Conservation (phyloP, 768 basidiomycete genomes). For the Amanita subjunquillea region DNA sequence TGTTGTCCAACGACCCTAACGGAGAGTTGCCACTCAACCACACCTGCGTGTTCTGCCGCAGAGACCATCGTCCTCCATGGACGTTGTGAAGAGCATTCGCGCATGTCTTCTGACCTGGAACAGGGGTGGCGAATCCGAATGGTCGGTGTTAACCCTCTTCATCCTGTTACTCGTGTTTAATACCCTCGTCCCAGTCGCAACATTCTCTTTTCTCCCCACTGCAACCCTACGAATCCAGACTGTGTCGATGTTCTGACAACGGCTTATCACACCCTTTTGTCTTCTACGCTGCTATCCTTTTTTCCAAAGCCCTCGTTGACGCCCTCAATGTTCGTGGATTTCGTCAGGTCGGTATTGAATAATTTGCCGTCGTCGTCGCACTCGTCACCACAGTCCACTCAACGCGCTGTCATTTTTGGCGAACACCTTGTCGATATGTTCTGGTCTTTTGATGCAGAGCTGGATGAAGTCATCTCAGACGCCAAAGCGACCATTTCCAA, state of each 20-base stretch:
- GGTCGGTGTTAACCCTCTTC: constrained; percentile 29
- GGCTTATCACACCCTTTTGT: constrained; percentile 59
- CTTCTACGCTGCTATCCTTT: constrained; percentile 49
- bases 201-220: constrained; percentile 50
- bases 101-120: constrained; percentile 43
- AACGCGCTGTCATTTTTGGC: constrained; percentile 39
- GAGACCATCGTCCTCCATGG: constrained; percentile 28
- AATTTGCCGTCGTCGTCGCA: constrained; percentile 65
- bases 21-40: constrained; percentile 7
- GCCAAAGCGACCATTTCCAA: constrained; percentile 31
- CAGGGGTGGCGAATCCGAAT: constrained; percentile 51
- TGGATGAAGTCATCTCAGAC: constrained; percentile 62
- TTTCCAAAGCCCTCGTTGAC: constrained; percentile 35
- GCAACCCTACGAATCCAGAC: constrained; percentile 42
- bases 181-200: constrained; percentile 37
- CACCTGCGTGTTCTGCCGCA: constrained; percentile 4
- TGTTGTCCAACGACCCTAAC: constrained; percentile 1
- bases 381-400: constrained; percentile 36
- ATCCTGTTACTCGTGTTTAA: constrained; percentile 10
- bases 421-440: constrained; percentile 71
- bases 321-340: constrained; percentile 42
- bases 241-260: constrained; percentile 50
- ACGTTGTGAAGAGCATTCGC: constrained; percentile 45
- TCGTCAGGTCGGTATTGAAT: constrained; percentile 51
- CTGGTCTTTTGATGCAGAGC: constrained; percentile 70